Evolutionary conservation across 2,329 filamentous ascomycete species (phyloP).

Genomic region (Talaromyces sp.): DNA sequence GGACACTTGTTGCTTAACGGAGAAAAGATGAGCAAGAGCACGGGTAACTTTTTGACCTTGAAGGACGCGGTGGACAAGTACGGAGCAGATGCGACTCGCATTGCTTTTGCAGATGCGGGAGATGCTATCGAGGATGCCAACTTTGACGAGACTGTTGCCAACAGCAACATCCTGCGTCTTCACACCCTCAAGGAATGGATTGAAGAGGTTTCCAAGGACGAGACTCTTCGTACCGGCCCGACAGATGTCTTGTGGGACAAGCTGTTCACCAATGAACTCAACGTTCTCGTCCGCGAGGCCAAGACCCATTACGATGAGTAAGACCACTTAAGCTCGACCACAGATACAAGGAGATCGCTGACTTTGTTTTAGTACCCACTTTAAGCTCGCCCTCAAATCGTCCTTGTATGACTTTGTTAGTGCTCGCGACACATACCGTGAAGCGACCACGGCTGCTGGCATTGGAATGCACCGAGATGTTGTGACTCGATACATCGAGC

Average conservation of each 20-base stretch:
- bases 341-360: slow-evolving; percentile 7
- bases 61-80: slow-evolving; percentile 84
- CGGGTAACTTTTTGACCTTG: slow-evolving; percentile 93
- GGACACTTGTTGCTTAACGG: slow-evolving; percentile 92
- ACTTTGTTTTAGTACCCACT: slow-evolving; percentile 54
- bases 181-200: slow-evolving; percentile 85
- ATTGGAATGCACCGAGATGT: slow-evolving; percentile 83
- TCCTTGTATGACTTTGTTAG: slow-evolving; percentile 87
- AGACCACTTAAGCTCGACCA: slow-evolving; percentile 18
- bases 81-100: slow-evolving; percentile 84
- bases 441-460: slow-evolving; percentile 68
- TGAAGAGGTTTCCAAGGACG: slow-evolving; percentile 72
- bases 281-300: slow-evolving; percentile 72
- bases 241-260: slow-evolving; percentile 76
- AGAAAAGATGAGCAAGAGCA: slow-evolving; percentile 98
- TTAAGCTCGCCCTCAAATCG: slow-evolving; percentile 80
- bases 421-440: slow-evolving; percentile 85
- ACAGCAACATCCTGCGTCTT: slow-evolving; percentile 82
- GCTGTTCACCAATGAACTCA: slow-evolving; percentile 91
- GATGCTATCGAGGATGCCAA: slow-evolving; percentile 95
- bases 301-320: slow-evolving; percentile 69
- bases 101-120: slow-evolving; percentile 89
- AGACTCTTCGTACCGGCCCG: slow-evolving; percentile 70
- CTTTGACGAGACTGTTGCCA: slow-evolving; percentile 92
- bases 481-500: slow-evolving; percentile 73